These are phyloP conservation scores for Cryptococcus sp. DNA, from an alignment of 1,284 basidiomycete genomes.

Conservation along the genomic window DNA sequence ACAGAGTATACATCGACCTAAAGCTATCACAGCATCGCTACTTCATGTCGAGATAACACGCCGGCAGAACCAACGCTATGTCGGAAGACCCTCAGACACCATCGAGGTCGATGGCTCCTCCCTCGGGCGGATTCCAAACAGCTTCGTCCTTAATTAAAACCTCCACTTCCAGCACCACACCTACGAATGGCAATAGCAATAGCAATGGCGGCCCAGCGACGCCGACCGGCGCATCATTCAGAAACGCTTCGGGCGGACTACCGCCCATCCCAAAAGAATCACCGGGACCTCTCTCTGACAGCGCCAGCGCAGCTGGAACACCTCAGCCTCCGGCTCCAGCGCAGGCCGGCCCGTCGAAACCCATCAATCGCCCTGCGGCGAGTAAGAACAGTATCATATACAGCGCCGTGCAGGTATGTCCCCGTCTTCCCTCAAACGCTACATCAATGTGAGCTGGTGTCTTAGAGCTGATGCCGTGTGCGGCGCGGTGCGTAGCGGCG, in stretches of 20 bases:
- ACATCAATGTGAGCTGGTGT: neutral
- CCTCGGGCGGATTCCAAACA: slow-evolving; percentile 23
- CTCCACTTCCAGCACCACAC: neutral
- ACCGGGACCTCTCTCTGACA: slow-evolving; percentile 5
- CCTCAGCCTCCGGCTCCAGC: neutral
- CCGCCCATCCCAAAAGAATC: slow-evolving; percentile 11
- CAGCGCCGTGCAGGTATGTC: slow-evolving; percentile 63
- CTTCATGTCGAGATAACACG: no score
- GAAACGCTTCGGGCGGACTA: slow-evolving; percentile 27
- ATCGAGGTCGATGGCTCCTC: slow-evolving; percentile 15
- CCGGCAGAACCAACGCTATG: no score
- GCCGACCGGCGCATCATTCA: slow-evolving; percentile 19
- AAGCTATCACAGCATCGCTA: no score
- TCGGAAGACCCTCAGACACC: no score
- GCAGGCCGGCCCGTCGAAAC: slow-evolving; percentile 18
- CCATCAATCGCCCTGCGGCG: slow-evolving; percentile 31
- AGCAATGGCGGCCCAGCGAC: neutral
- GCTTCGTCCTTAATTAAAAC: slow-evolving; percentile 25
- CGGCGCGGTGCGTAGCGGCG: slow-evolving; percentile 62
- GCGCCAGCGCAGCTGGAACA: neutral
- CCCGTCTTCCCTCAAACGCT: neutral
- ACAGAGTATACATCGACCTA: no score
- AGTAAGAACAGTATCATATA: slow-evolving; percentile 66
- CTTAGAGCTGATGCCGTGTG: neutral
- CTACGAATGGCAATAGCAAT: neutral